Conservation (phyloP, 2,329 filamentous ascomycete genomes). For the Neonectria punicea region DNA sequence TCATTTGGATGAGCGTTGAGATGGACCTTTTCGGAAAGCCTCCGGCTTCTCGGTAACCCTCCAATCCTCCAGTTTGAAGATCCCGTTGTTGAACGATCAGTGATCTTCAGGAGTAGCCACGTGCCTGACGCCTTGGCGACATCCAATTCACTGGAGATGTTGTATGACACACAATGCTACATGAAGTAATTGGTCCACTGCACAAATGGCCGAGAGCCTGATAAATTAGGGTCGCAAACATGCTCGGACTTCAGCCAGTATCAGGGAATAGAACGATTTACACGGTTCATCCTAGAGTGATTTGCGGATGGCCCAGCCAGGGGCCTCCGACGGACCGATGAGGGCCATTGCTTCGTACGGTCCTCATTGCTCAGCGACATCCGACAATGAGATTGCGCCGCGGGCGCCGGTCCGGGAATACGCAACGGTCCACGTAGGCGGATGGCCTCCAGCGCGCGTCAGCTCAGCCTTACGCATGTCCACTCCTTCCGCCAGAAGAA, state of each 20-base stretch:
- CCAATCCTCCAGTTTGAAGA: neutral
- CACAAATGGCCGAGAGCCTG: neutral
- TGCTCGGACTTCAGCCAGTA: neutral
- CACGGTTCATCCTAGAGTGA: neutral
- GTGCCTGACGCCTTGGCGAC: neutral
- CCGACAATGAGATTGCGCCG: conserved; percentile 10
- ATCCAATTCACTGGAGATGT: neutral
- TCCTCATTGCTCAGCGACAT: conserved; percentile 7
- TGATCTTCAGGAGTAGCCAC: conserved; percentile 20
- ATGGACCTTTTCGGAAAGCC: neutral
- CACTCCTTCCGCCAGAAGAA: neutral
- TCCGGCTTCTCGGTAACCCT: neutral
- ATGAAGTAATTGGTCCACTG: neutral
- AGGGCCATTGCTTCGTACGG: neutral
- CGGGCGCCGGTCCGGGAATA: neutral
- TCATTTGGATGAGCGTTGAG: conserved; percentile 2
- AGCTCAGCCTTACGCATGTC: conserved; percentile 24
- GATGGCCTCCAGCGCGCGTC: conserved; percentile 12
- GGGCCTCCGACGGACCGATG: conserved; percentile 7
- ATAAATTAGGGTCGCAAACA: neutral
- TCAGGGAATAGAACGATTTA: too few relatives aligned
- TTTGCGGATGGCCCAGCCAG: neutral
- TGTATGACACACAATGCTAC: neutral
- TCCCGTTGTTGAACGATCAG: neutral
- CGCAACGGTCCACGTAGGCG: conserved; percentile 21